Percentiles rank a stretch among this genome's conserved stretches.
phyloP scores from a whole-genome alignment of 2,329 filamentous ascomycete species.

The Metarhizium sp. region DNA sequence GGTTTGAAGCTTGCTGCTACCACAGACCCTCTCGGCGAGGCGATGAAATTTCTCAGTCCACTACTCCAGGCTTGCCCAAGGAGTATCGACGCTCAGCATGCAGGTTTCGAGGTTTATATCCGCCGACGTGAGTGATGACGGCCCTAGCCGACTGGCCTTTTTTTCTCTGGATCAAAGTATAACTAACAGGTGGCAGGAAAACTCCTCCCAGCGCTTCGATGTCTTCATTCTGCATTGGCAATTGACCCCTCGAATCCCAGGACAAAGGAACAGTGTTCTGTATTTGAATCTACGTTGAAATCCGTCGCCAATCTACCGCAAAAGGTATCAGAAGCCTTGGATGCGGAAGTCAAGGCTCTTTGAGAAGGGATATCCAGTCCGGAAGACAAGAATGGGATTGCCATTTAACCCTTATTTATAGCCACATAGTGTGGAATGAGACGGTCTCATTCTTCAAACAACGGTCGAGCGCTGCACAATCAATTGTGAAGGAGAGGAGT shows the following conservation, averaged over 20 bases:
- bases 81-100: constrained; percentile 71
- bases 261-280: constrained; percentile 65
- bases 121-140: constrained; percentile 59
- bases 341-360: constrained; percentile 51
- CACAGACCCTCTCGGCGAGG: constrained; percentile 72
- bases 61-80: constrained; percentile 75
- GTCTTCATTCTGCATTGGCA: constrained; percentile 62
- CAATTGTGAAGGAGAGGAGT: no score
- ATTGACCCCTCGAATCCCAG: constrained; percentile 61
- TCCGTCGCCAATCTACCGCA: constrained; percentile 47
- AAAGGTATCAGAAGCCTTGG: constrained; percentile 60
- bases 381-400: not conserved
- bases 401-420: not conserved
- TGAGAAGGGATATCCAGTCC: not conserved
- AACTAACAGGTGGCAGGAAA: constrained; percentile 51
- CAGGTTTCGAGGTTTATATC: constrained; percentile 85
- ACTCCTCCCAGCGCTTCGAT: constrained; percentile 78
- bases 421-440: not conserved
- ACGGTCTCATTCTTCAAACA: not conserved
- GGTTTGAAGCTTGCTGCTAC: constrained; percentile 75
- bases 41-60: constrained; percentile 75
- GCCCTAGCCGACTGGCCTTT: not conserved
- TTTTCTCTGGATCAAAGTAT: not conserved
- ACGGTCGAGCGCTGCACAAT: not conserved
- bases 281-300: constrained; percentile 56